Base-by-base conservation (phyloP, 2,329 filamentous ascomycete genomes). In the Thermomyces lanuginosus region DNA sequence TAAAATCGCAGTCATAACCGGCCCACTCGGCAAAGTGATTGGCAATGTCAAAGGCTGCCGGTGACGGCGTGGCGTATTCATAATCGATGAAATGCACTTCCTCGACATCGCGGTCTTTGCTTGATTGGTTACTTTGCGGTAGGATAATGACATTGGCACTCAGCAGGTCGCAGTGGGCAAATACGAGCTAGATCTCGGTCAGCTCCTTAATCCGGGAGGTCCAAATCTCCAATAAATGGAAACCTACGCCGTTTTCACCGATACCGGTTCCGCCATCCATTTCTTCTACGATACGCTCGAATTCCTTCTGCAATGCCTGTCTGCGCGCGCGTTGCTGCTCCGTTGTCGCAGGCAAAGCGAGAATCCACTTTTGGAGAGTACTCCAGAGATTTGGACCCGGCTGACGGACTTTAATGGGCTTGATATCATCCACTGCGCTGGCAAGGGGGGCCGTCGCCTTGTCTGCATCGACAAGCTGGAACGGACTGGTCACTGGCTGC, bases 21-120 rank as follows among this genome's bases (percentile, higher is more conserved):
- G 77, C 84, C 86, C 89, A 98, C 58, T 98, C 89, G 24, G 89
- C 83, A 49, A 98, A 92, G 61, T 98, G 89, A 58, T 98, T 98
- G 26, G 86, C 77, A 41, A 98, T 74, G 51, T 98, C 89, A 55
- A 98, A 98, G 2, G 86, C 84, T 3, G 84, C 83, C 1, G 86
- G 86, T 1, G 84, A 86, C 2, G 89, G 84, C 4, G 82, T 89
- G 8, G 84, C 83, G 54, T 98, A 98, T 54, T 98, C 89, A 60
- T 95, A 98, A 57, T 98, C 89, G 51, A 98, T 98, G 56, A 98
- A 95, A 46, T 69, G 70, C 29, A 86, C 76, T 2, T 56, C 63
- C 25, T 66, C 60, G 13, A 61, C 48, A 17, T 51, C 49, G 16
- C 55, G 45, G 38, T 42, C 41, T 16, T 51, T 37, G 20, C n/a